Base-by-base conservation (phyloP, 2,329 filamentous ascomycete species). In the Metarhizium album region DNA sequence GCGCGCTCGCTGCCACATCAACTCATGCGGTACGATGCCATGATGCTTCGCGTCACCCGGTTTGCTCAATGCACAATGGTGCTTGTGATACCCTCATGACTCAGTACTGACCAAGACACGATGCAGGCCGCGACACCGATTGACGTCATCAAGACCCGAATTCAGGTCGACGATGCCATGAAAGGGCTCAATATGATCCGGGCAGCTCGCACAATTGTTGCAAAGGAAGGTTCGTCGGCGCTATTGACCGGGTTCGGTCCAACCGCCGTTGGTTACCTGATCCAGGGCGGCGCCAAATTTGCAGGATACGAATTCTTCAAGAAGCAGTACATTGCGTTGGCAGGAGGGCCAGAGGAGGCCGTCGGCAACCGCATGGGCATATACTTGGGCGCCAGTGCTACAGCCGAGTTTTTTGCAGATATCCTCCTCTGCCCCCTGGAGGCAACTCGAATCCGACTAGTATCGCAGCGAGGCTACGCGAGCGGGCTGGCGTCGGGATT, bases 221-320 rank as follows among this genome's bases (percentile, higher is more conserved):
- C 75, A 59, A 84, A 82, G 57, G 88, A 94, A 72, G 89, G 89
- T 65, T 82, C 86, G 56, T 81, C 83, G 55, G 87, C 87, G 56
- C 78, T 94, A 59, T 76, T 89, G 64, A 93, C 88, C 18, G 88
- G 88, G 64, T 85, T 89, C 69, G 88, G 88, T 54, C 88, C 88
- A 55, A 94, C 88, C 54, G 84, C 84, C 54, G 87, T 89, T 50
- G 88, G 88, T 65, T 94, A 94, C 73, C 86, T 93, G 71, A 83
- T 93, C 52, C 88, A 94, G 72, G 88, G 88, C 65, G 87, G 87
- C 60, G 85, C 86, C 77, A 94, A 94, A 75, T 94, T 94, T 71
- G 86, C 87, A 63, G 88, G 88, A 62, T 94, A 94, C 73, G 88
- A 94, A 73, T 87, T 89, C 77, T 94, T 94, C 84, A 94, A 94